phyloP scores from a whole-genome alignment of 192 early-diverging fungal species.

The Backusella mclennaniae region DNA sequence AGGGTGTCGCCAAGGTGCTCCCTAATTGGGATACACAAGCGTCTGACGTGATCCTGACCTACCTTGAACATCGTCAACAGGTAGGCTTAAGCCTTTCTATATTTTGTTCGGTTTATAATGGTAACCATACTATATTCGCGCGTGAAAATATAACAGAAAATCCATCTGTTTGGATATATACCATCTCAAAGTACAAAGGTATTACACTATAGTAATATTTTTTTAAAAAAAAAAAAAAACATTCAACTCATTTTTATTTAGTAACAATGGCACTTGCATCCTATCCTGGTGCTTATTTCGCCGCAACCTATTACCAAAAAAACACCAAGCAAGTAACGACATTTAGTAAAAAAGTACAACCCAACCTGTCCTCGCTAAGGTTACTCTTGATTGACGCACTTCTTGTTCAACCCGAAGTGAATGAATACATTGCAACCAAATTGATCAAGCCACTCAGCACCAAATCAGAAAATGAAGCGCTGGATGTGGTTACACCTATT shows the following conservation, averaged over 20 bases:
- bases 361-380: constrained; percentile 59
- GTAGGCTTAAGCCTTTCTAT: constrained; percentile 69
- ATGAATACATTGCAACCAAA: constrained; percentile 47
- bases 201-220: background rate
- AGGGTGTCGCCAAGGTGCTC: background rate
- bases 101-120: constrained; percentile 67
- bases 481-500: constrained; percentile 60
- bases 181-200: constrained; percentile 68
- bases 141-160: constrained; percentile 58
- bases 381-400: constrained; percentile 63
- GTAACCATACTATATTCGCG: constrained; percentile 66
- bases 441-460: constrained; percentile 46
- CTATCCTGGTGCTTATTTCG: constrained; percentile 60
- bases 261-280: constrained; percentile 68
- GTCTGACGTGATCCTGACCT: constrained; percentile 58
- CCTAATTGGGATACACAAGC: background rate
- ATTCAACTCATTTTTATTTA: background rate
- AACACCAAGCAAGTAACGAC: constrained; percentile 49
- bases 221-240: too few species aligned
- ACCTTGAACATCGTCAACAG: constrained; percentile 81
- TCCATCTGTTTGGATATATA: constrained; percentile 67
- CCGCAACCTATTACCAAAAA: constrained; percentile 55
- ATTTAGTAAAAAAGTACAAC: constrained; percentile 53
- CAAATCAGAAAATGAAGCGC: constrained; percentile 21
- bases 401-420: constrained; percentile 56